Evolutionary conservation across 768 basidiomycete species (phyloP), one percentile per base, ranked within the genome.

Genomic region (Trichaptum fuscoviolaceum): DNA sequence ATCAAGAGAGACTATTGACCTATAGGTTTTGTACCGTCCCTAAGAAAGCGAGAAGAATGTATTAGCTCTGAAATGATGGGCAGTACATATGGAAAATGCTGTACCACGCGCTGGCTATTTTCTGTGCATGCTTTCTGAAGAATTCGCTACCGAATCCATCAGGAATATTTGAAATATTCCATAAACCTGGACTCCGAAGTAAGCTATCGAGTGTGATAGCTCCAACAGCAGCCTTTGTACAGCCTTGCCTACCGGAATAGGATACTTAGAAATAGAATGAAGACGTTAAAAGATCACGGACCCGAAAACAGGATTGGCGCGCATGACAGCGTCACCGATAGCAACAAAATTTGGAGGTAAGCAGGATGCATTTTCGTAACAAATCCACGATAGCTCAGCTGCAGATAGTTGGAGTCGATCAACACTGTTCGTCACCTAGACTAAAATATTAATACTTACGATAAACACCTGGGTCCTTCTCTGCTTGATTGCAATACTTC

Each of bases 321-420:
- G 67, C 52, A 74, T 58, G 36, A 63, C 66, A 5, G 72, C 65
- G 35, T 74, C 72, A 2, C 73, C 73, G 0, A 73, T 0, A 17
- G 73, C 73, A 15, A 73, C 30, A 34, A 71, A 74, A 62, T 73
- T 73, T 0, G 65, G 64, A 1, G 75, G 75, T 1, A 75, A 24
- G 3, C 57, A 63, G 5, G 52, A 25, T 7, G 62, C 65, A 34
- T 36, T 7, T 42, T 73, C 68, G 62, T 70, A 74, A 34, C 67
- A 35, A 23, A 71, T 65, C 27, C 64, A 74, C 23, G 18, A 67
- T 62, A 6, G 69, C n/a, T n/a, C 36, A 23, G 70, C 71, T 72
- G 26, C 30, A 2, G 34, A 59, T 66, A 61, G 70, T 67, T 65
- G 24, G 35, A 23, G 9, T 63, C 58, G n/a, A 66, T n/a, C n/a